Evolutionary conservation across 2,329 filamentous ascomycete species (phyloP).

Genomic region (Phaeoacremonium minimum): DNA sequence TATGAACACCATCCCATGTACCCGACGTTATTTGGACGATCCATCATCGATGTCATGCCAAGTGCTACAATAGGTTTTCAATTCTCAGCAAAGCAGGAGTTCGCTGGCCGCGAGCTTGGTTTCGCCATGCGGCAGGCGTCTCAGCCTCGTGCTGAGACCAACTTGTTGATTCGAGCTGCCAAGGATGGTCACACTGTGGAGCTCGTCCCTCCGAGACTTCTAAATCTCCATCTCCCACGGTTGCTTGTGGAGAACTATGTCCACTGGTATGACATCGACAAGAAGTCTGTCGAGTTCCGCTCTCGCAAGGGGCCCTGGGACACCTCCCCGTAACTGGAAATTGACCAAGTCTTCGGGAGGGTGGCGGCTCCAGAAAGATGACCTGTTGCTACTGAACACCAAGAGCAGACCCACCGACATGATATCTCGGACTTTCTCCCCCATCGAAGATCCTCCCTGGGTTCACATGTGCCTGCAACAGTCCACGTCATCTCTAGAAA

Average conservation of each 20-base stretch:
- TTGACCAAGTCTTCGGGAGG: conserved; percentile 5
- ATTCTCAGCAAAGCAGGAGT: conserved; percentile 28
- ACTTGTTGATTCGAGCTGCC: conserved; percentile 25
- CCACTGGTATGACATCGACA: conserved; percentile 39
- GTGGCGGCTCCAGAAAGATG: conserved; percentile 17
- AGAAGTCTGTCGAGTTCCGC: conserved; percentile 25
- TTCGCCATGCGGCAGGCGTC: conserved; percentile 19
- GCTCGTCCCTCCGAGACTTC: conserved; percentile 8
- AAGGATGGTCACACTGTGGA: conserved; percentile 6
- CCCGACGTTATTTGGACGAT: conserved; percentile 34
- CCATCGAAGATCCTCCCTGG: conserved; percentile 26
- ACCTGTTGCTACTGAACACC: conserved; percentile 23
- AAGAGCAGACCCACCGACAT: conserved; percentile 24
- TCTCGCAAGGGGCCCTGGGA: conserved; percentile 19
- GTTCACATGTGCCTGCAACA: conserved; percentile 27
- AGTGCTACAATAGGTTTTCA: conserved; percentile 28
- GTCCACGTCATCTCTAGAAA: conserved; percentile 17
- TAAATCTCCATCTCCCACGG: conserved; percentile 23
- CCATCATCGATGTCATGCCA: conserved; percentile 37
- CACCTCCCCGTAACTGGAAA: conserved; percentile 14
- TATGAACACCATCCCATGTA: conserved; percentile 39
- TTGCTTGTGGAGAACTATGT: conserved; percentile 31
- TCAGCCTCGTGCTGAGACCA: conserved; percentile 6
- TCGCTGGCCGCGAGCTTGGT: conserved; percentile 24
- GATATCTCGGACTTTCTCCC: conserved; percentile 24